Percentiles rank a stretch among this genome's conserved stretches.
Conservation (phyloP, 371 early-diverging fungal species). For the Syncephalastrum racemosum region DNA sequence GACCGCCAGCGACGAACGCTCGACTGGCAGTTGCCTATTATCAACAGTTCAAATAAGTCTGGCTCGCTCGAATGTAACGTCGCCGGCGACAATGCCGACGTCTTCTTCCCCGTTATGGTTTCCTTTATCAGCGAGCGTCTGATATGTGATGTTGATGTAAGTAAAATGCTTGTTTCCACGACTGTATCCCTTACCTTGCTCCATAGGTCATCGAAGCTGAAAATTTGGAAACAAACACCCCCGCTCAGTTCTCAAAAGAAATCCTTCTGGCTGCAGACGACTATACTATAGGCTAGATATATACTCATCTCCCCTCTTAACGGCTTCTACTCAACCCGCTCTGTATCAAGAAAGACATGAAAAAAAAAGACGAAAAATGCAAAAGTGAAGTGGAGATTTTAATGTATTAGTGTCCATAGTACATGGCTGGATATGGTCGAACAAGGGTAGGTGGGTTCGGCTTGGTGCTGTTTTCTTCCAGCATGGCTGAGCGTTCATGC, state of each 20-base stretch:
- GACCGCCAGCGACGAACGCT: slow-evolving; percentile 70
- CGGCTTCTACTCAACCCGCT: too few species aligned
- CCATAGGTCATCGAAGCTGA: slow-evolving; percentile 43
- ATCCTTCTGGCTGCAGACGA: slow-evolving; percentile 67
- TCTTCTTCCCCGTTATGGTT: slow-evolving; percentile 89
- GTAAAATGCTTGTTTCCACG: slow-evolving; percentile 18
- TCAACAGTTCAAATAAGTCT: slow-evolving; percentile 71
- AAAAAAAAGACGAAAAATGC: too few species aligned
- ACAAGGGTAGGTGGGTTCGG: slow-evolving; percentile 15
- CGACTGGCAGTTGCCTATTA: slow-evolving; percentile 87
- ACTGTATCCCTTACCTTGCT: slow-evolving; percentile 5
- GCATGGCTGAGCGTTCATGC: slow-evolving; percentile 27
- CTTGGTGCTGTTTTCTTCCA: slow-evolving; percentile 20
- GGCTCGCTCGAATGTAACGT: slow-evolving; percentile 89
- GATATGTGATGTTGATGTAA: slow-evolving; percentile 77
- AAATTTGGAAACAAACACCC: slow-evolving; percentile 55
- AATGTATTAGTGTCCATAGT: slow-evolving; percentile 30
- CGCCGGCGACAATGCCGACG: slow-evolving; percentile 74
- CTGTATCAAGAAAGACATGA: too few species aligned
- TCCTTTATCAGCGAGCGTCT: slow-evolving; percentile 72
- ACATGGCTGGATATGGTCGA: slow-evolving; percentile 33
- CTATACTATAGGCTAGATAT: slow-evolving; percentile 66
- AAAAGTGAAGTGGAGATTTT: too few species aligned
- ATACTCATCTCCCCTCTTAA: slow-evolving; percentile 2
- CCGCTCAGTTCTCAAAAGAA: slow-evolving; percentile 66